Evolutionary conservation across 345 rosid species (phyloP), one percentile per base, ranked within the genome.

Genomic region (Salix arbutifolia): DNA sequence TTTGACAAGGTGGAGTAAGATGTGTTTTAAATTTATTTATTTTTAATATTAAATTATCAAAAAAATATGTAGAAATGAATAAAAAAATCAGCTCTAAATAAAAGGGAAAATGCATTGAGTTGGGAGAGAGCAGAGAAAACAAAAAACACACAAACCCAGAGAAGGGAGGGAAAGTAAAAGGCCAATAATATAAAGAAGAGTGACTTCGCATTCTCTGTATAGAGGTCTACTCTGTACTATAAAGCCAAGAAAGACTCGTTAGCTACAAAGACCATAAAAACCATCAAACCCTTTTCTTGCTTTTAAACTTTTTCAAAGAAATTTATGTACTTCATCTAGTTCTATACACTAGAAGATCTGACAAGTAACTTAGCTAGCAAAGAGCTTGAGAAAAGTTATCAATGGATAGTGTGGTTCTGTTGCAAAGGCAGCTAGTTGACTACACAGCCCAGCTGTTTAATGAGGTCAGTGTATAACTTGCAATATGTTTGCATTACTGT

Each of bases 391-490:
- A 64, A 37, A 65, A 26, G 35, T 65, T 38, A 44, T 42, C 80
- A 65, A 89, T 89, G 92, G 94, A 85, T 78, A 76, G 62, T 40
- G 74, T 77, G n/a, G 67, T 76, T 81, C 85, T 79, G 88, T 79
- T 91, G 84, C 88, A 84, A 76, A 81, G 72, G 72, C 88, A 87
- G 79, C 77, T 89, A 40, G 68, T 79, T 74, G 85, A 84, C 52
- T 86, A 86, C 85, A 77, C 73, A n/a, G 76, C 83, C 44, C 79
- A 85, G 69, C 82, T 91, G 28, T 91, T 88, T 65, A 46, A 76
- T 25, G 92, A 91, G 90, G 94, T 91, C 23, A 68, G 81, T 56
- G 64, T 9, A 10, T 58, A 58, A 23, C 64, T 58, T 58, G 28
- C 64, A 58, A 10, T 9, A 58, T 58, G 18, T 5, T 35, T 68